Conservation (phyloP, 495 filamentous ascomycete genomes). For the Podospora anserina region DNA sequence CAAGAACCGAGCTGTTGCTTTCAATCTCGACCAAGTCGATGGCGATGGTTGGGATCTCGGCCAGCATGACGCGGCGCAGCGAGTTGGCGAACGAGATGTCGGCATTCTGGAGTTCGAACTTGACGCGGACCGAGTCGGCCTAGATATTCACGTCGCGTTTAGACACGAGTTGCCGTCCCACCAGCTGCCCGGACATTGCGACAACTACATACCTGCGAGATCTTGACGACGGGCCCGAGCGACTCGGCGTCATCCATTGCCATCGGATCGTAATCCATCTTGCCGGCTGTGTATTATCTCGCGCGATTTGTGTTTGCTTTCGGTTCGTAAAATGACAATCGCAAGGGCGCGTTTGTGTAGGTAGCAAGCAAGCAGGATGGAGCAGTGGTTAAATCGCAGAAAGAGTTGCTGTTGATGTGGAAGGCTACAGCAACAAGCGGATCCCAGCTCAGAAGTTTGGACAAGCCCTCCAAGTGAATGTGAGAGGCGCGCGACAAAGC, state of each 20-base stretch:
- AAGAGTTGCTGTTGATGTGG: neutral
- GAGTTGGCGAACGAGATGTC: conserved; percentile 92
- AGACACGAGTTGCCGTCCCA: conserved; percentile 10
- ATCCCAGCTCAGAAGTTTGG: neutral
- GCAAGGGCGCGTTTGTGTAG: neutral
- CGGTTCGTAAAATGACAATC: neutral
- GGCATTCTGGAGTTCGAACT: conserved; percentile 76
- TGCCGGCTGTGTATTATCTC: conserved; percentile 9
- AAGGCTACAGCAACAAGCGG: neutral
- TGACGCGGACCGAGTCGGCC: conserved; percentile 67
- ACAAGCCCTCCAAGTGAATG: neutral
- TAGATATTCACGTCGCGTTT: conserved; percentile 31
- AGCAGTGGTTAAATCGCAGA: neutral
- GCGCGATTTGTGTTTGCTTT: neutral
- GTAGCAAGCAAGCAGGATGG: neutral
- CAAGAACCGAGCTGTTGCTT: conserved; percentile 86
- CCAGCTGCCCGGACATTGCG: conserved; percentile 9
- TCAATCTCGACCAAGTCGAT: conserved; percentile 94
- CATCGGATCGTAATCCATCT: conserved; percentile 66
- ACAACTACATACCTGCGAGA: conserved; percentile 57
- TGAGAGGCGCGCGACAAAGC: neutral
- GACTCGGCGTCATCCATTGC: conserved; percentile 61
- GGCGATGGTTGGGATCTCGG: conserved; percentile 91
- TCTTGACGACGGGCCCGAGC: conserved; percentile 64
- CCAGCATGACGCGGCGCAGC: conserved; percentile 85